Conservation (phyloP, 2,329 filamentous ascomycete genomes). For the Colletotrichum sp. region DNA sequence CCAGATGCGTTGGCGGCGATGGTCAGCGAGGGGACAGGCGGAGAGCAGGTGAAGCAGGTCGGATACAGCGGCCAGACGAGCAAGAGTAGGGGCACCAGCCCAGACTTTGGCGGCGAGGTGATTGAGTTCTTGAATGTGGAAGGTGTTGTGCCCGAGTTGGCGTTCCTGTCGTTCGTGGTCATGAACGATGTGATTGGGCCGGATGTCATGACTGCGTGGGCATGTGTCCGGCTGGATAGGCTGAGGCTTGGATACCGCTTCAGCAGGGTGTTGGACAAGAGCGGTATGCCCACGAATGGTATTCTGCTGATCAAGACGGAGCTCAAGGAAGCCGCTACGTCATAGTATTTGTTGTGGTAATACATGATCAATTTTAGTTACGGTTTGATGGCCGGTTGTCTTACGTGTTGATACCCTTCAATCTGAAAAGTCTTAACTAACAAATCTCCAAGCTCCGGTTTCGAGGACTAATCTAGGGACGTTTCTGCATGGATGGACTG, state of each 20-base stretch:
- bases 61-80: constrained; percentile 65
- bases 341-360: no score
- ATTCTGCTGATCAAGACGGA: constrained; percentile 70
- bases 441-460: no score
- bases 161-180: constrained; percentile 82
- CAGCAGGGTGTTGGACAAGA: constrained; percentile 74
- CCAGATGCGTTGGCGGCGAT: constrained; percentile 46
- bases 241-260: constrained; percentile 78
- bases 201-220: constrained; percentile 86
- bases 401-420: no score
- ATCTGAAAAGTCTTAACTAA: no score
- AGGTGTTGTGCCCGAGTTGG: constrained; percentile 70
- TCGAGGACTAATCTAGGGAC: no score
- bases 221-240: constrained; percentile 84
- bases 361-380: no score
- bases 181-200: constrained; percentile 83
- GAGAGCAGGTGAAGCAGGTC: constrained; percentile 40
- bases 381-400: accelerated
- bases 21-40: constrained; percentile 42
- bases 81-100: constrained; percentile 61
- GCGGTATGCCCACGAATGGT: constrained; percentile 71
- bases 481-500: no score
- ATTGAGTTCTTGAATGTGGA: constrained; percentile 62
- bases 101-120: constrained; percentile 66
- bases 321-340: neutral